Conservation (phyloP, 2,329 filamentous ascomycete species). For the Aspergillus glaucus region DNA sequence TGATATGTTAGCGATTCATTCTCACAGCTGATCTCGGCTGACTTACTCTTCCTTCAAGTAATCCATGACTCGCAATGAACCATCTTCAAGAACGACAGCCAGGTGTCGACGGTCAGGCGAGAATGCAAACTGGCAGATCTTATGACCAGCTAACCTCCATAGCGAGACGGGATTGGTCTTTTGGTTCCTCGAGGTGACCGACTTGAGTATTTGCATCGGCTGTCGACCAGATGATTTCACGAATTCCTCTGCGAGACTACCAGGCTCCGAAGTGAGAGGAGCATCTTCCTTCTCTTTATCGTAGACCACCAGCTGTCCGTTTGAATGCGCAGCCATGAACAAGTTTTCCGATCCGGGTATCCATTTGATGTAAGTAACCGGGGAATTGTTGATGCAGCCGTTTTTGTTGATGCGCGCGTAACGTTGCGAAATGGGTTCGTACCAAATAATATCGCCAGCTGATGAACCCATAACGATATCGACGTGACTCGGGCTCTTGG, state of each 20-base stretch:
- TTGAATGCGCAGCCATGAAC: slow-evolving; percentile 86
- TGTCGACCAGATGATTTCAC: slow-evolving; percentile 21
- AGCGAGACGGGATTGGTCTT: slow-evolving; percentile 86
- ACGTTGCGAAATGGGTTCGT: slow-evolving; percentile 91
- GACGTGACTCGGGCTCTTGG: slow-evolving; percentile 71
- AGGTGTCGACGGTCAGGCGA: slow-evolving; percentile 83
- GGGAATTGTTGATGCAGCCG: slow-evolving; percentile 78
- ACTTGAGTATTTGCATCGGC: slow-evolving; percentile 71
- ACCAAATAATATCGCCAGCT: slow-evolving; percentile 96
- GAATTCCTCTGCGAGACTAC: slow-evolving; percentile 19
- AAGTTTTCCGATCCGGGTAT: slow-evolving; percentile 88
- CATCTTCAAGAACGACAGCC: slow-evolving; percentile 87
- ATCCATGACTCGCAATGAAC: slow-evolving; percentile 81
- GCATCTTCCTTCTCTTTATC: slow-evolving; percentile 96
- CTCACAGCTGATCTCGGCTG: neutral
- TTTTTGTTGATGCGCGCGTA: slow-evolving; percentile 97
- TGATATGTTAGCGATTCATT: slow-evolving; percentile 1
- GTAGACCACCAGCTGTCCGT: slow-evolving; percentile 85
- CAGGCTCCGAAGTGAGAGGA: slow-evolving; percentile 63
- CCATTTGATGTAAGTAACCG: slow-evolving; percentile 85
- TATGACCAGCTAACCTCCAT: slow-evolving; percentile 88
- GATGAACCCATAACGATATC: slow-evolving; percentile 95
- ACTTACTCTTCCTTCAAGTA: slow-evolving; percentile 81
- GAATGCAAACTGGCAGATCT: slow-evolving; percentile 85
- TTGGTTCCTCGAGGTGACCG: slow-evolving; percentile 87